Conservation (phyloP, 371 early-diverging fungal genomes). For the Mucor mucedo region DNA sequence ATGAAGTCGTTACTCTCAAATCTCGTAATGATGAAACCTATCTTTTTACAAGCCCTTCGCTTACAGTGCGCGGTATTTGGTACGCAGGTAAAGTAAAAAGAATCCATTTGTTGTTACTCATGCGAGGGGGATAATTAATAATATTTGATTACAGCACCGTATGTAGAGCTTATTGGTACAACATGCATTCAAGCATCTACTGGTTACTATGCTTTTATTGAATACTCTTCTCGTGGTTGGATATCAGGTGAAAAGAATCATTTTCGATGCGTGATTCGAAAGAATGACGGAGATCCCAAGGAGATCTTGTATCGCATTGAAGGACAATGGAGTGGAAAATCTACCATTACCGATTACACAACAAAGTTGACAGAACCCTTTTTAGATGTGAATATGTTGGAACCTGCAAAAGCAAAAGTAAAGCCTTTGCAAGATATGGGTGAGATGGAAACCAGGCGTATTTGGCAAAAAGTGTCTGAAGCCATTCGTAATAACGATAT, state of each 20-base stretch:
- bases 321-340: slow-evolving; percentile 72
- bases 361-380: slow-evolving; percentile 50
- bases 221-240: slow-evolving; percentile 78
- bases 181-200: slow-evolving; percentile 69
- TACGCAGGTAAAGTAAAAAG: slow-evolving; percentile 44
- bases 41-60: slow-evolving; percentile 45
- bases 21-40: slow-evolving; percentile 41
- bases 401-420: slow-evolving; percentile 36
- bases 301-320: slow-evolving; percentile 61
- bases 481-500: slow-evolving; percentile 72
- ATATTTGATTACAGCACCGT: slow-evolving; percentile 48
- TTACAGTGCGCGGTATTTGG: slow-evolving; percentile 57
- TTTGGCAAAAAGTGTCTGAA: slow-evolving; percentile 75
- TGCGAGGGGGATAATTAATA: background rate
- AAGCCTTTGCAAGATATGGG: slow-evolving; percentile 57
- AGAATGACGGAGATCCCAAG: slow-evolving; percentile 32
- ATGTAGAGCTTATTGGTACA: slow-evolving; percentile 74
- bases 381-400: slow-evolving; percentile 57
- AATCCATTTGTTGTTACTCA: background rate
- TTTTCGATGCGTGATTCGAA: slow-evolving; percentile 62
- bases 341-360: slow-evolving; percentile 51
- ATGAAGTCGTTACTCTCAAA: slow-evolving; percentile 33
- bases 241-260: slow-evolving; percentile 80
- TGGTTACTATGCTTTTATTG: slow-evolving; percentile 69
- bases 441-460: slow-evolving; percentile 66